These are phyloP conservation scores for Plantago ovata DNA, from an alignment of 257 asterid genomes.

Conservation along the genomic window DNA sequence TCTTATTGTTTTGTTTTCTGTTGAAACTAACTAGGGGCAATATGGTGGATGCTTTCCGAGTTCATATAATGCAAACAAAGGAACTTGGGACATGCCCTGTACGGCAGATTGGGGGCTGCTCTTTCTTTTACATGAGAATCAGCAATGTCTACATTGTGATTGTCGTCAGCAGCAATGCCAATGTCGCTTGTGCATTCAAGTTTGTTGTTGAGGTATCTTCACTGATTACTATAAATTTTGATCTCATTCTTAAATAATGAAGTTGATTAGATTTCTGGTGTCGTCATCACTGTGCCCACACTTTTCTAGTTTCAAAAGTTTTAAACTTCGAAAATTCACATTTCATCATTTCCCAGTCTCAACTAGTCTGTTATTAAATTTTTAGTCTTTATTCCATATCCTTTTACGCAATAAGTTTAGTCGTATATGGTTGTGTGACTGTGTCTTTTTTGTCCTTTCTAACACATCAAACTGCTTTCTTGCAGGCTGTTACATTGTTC, in stretches of 20 bases:
- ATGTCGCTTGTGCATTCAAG: conserved; percentile 97
- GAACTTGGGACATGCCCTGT: conserved; percentile 99
- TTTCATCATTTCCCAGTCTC: conserved; percentile 3
- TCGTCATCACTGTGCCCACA: conserved; percentile 8
- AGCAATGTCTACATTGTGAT: conserved; percentile 97
- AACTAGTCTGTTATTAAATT: background rate
- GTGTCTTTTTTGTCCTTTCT: conserved; percentile 21
- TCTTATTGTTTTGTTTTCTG: conserved; percentile 13
- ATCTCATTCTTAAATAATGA: conserved; percentile 15
- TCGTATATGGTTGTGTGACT: conserved; percentile 18
- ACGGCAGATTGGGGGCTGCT: conserved; percentile 99
- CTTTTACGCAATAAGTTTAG: background rate
- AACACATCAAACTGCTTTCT: conserved; percentile 24
- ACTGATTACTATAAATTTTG: conserved; percentile 13
- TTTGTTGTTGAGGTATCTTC: conserved; percentile 93
- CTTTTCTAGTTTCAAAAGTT: conserved; percentile 19
- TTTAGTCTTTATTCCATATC: conserved; percentile 10
- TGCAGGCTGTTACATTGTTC: conserved; percentile 94
- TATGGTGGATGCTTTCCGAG: conserved; percentile 99
- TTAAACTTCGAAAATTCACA: conserved; percentile 2
- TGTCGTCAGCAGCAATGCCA: conserved; percentile 98
- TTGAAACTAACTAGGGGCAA: conserved; percentile 66
- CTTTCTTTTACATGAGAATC: conserved; percentile 97
- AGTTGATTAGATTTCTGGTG: conserved; percentile 16
- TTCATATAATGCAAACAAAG: conserved; percentile 97